Percentiles rank a stretch among this genome's conserved stretches.
phyloP scores from a whole-genome alignment of 2,329 filamentous ascomycete species.

The Ceratocystiopsis sp. region DNA sequence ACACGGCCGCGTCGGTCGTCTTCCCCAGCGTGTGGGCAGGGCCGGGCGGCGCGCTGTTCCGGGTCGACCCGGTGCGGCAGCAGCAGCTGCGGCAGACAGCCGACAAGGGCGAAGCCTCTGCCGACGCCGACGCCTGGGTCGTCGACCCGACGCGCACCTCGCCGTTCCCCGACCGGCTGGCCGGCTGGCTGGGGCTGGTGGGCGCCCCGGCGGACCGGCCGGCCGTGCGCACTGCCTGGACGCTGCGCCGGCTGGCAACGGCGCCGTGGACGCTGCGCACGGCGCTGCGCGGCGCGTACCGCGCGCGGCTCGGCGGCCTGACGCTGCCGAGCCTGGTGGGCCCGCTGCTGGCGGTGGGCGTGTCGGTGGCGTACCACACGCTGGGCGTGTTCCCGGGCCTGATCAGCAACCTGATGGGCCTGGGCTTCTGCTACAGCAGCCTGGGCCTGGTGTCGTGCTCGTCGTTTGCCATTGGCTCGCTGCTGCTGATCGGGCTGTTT shows the following conservation, averaged over 20 bases:
- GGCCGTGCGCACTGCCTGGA: conserved; percentile 25
- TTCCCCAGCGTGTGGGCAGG: conserved; percentile 56
- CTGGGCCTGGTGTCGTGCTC: conserved; percentile 78
- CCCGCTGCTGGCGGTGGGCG: conserved; percentile 30
- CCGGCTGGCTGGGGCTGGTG: conserved; percentile 14
- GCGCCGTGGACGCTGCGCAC: conserved; percentile 34
- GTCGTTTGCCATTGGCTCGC: conserved; percentile 64
- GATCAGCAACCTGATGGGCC: conserved; percentile 73
- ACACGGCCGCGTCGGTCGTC: conserved; percentile 45
- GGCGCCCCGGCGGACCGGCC: background rate
- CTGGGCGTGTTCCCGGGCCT: conserved; percentile 23
- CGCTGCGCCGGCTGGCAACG: conserved; percentile 30
- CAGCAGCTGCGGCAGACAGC: conserved; percentile 16
- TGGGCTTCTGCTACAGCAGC: conserved; percentile 70
- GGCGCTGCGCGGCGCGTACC: conserved; percentile 32
- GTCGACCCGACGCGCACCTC: conserved; percentile 16
- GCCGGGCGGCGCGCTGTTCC: conserved; percentile 23
- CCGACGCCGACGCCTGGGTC: conserved; percentile 8
- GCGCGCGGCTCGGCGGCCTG: conserved; percentile 23
- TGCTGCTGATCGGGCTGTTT: conserved; percentile 67
- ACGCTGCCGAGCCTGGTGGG: conserved; percentile 37
- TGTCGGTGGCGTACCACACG: conserved; percentile 49
- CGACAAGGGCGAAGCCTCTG: conserved; percentile 4
- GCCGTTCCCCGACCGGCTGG: conserved; percentile 23
- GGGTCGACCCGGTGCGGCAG: conserved; percentile 24